A percentile compares a stretch with the other conserved stretches of the same genome.
These are phyloP conservation scores for Umbelopsis vinacea DNA, from an alignment of 192 early-diverging fungal species.

Conservation along the genomic window DNA sequence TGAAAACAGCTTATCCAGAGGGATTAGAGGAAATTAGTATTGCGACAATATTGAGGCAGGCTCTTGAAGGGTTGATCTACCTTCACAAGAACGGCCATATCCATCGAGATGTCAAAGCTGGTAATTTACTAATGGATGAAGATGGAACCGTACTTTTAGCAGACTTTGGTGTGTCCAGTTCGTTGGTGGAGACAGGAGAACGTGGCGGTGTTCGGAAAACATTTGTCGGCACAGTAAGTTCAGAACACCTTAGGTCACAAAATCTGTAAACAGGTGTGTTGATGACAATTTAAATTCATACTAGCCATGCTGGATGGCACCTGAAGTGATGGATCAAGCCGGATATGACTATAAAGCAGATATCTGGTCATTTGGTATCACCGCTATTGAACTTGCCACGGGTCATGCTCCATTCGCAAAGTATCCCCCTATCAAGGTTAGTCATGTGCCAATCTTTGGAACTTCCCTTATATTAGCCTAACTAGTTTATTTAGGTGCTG, in stretches of 20 bases:
- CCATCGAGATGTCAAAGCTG: constrained; percentile 76
- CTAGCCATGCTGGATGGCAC: constrained; percentile 69
- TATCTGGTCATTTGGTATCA: constrained; percentile 93
- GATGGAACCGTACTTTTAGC: constrained; percentile 66
- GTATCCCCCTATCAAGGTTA: constrained; percentile 82
- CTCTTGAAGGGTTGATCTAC: constrained; percentile 66
- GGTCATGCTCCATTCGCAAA: constrained; percentile 91
- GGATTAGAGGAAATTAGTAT: constrained; percentile 83
- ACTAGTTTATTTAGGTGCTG: constrained; percentile 57
- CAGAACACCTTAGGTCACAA: background rate
- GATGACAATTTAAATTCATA: constrained; percentile 1
- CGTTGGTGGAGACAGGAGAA: constrained; percentile 68
- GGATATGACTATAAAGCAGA: constrained; percentile 91
- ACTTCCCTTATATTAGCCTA: constrained; percentile 4
- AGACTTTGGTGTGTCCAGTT: constrained; percentile 75
- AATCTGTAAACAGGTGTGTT: background rate
- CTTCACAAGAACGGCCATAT: constrained; percentile 71
- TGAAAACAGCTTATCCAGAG: constrained; percentile 83
- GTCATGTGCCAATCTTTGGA: background rate
- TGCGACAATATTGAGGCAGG: constrained; percentile 81
- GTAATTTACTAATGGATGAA: constrained; percentile 70
- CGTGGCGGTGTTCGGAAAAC: constrained; percentile 65
- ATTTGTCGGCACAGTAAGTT: constrained; percentile 70
- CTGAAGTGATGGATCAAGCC: constrained; percentile 91
- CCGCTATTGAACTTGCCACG: constrained; percentile 81